Conservation (phyloP, 208 protist genomes). For the Trypanosoma grayi region DNA sequence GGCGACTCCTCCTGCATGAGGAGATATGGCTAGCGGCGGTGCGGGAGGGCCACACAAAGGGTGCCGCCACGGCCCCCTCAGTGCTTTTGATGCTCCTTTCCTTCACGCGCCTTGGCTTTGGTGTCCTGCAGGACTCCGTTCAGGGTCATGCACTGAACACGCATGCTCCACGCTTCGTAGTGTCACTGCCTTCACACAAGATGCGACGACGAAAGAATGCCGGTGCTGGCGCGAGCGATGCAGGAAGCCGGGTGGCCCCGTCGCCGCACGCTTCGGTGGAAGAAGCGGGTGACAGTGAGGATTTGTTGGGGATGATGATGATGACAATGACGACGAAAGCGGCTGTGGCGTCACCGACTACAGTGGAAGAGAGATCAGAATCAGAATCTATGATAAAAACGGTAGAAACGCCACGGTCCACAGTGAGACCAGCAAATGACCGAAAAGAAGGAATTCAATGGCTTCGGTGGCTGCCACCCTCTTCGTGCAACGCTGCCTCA, state of each 20-base stretch:
- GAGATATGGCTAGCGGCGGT: slow-evolving; percentile 55
- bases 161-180: slow-evolving; percentile 74
- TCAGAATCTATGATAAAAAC: not conserved
- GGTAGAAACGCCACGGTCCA: not conserved
- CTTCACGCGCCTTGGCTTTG: slow-evolving; percentile 44
- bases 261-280: too few relatives aligned
- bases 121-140: slow-evolving; percentile 58
- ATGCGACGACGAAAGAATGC: not conserved
- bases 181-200: slow-evolving; percentile 61
- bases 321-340: slow-evolving; percentile 10
- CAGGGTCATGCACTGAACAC: slow-evolving; percentile 46
- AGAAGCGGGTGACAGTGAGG: not conserved
- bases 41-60: slow-evolving; percentile 5
- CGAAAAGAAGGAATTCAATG: not conserved
- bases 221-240: not conserved
- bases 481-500: slow-evolving; percentile 39
- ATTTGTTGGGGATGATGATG: slow-evolving; percentile 21
- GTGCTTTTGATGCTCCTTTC: slow-evolving; percentile 40
- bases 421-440: not conserved
- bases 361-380: not conserved
- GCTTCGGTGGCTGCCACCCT: slow-evolving; percentile 70
- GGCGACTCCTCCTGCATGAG: slow-evolving; percentile 50
- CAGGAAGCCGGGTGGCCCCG: not conserved
- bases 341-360: not conserved
- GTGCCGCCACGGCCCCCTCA: not conserved